Conservation (phyloP, 352 stramenopile species). For the Detonula confervacea region DNA sequence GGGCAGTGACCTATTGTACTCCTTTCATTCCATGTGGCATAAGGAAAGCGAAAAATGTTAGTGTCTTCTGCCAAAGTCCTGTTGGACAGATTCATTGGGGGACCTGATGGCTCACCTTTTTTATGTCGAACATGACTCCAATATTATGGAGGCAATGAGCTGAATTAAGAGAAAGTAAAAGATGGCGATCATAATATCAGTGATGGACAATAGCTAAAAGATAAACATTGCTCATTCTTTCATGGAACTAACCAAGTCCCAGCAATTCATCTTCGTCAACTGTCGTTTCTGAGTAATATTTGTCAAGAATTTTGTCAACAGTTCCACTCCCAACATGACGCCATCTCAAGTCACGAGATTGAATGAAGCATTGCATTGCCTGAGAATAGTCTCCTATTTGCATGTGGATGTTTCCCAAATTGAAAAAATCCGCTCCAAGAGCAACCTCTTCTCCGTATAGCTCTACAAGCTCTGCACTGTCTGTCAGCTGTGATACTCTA, state of each 20-base stretch:
- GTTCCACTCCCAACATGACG: slow-evolving; percentile 50
- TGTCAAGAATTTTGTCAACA: slow-evolving; percentile 57
- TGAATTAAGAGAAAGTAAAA: slow-evolving; percentile 13
- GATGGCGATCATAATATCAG: not conserved
- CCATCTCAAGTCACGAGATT: slow-evolving; percentile 59
- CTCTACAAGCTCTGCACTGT: slow-evolving; percentile 37
- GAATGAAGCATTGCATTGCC: slow-evolving; percentile 60
- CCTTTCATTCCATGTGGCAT: slow-evolving; percentile 3
- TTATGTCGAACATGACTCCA: slow-evolving; percentile 60
- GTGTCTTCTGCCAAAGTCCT: too few relatives aligned
- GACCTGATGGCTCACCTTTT: slow-evolving; percentile 8
- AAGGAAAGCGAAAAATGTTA: not conserved
- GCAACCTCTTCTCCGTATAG: slow-evolving; percentile 53
- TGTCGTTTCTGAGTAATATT: slow-evolving; percentile 40
- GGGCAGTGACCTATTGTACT: slow-evolving; percentile 56
- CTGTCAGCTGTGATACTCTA: slow-evolving; percentile 35
- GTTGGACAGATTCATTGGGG: not conserved
- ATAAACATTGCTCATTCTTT: not conserved
- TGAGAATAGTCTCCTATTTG: slow-evolving; percentile 53
- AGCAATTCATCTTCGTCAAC: slow-evolving; percentile 64
- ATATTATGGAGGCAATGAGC: slow-evolving; percentile 67
- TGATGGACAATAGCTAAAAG: too few relatives aligned
- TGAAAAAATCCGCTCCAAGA: slow-evolving; percentile 50
- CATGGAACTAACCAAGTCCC: slow-evolving; percentile 46
- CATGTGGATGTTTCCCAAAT: slow-evolving; percentile 58